Evolutionary conservation across 2,329 filamentous ascomycete species (phyloP).

Genomic region (Coniochaeta hoffmannii): DNA sequence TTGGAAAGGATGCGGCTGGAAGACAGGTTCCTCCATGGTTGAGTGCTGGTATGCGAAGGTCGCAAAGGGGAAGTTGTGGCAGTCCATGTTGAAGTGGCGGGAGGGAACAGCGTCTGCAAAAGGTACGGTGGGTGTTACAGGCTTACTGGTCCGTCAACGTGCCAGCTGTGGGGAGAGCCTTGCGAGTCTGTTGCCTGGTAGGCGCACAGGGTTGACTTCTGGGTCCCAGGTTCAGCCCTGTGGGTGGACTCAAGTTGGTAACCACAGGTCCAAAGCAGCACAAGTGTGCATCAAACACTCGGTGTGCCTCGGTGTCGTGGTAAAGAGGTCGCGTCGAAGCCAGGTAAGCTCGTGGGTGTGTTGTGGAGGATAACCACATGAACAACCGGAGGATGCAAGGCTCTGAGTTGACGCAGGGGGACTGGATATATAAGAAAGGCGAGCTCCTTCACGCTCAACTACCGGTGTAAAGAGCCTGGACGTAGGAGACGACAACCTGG

Average conservation of each 20-base stretch:
- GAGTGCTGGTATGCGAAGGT: not conserved
- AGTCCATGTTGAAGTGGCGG: not conserved
- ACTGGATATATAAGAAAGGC: not conserved
- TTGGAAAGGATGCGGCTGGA: not conserved
- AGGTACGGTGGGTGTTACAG: not conserved
- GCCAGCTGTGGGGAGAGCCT: not conserved
- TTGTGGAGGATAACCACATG: not conserved
- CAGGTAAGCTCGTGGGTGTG: not conserved
- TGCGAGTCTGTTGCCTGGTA: not conserved
- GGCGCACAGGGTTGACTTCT: slow-evolving; percentile 1
- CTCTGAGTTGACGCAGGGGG: not conserved
- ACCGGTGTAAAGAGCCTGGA: not conserved
- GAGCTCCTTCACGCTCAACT: not conserved
- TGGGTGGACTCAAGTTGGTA: not conserved
- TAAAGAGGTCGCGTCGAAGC: not conserved
- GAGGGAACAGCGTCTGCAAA: not conserved
- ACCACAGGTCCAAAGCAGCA: not conserved
- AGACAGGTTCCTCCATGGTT: not conserved
- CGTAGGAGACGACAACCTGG: not conserved
- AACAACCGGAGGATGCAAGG: not conserved
- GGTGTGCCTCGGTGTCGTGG: not conserved
- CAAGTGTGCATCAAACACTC: not conserved
- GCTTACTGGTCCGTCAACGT: not conserved
- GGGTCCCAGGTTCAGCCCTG: not conserved
- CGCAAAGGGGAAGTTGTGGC: not conserved